Conservation (phyloP, 2,329 filamentous ascomycete species). For the Verticillium klebahnii region DNA sequence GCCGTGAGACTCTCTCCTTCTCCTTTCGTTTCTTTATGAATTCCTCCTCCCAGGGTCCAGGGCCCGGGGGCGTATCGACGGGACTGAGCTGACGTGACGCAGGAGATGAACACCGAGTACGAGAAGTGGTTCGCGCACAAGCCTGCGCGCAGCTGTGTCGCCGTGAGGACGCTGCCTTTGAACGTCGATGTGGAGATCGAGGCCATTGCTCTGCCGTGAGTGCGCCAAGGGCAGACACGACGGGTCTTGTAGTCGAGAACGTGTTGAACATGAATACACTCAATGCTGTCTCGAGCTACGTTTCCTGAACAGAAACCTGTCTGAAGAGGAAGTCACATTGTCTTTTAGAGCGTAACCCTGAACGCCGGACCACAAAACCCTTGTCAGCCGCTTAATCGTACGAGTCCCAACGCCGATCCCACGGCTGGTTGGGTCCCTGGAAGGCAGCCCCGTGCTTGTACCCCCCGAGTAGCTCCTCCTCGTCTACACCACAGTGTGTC, state of each 20-base stretch:
- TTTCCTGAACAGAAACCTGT: background rate
- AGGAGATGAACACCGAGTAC: constrained; percentile 81
- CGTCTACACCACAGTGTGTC: constrained; percentile 72
- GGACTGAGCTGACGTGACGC: constrained; percentile 43
- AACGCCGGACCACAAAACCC: background rate
- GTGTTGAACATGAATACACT: background rate
- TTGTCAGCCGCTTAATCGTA: background rate
- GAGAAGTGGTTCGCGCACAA: constrained; percentile 58
- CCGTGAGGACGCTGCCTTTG: constrained; percentile 26
- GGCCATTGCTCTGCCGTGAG: constrained; percentile 21
- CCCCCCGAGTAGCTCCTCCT: constrained; percentile 62
- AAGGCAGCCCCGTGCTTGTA: constrained; percentile 62
- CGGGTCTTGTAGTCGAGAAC: background rate
- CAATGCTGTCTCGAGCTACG: no score
- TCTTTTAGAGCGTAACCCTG: background rate
- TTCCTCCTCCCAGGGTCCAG: no score
- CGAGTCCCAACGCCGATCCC: constrained; percentile 38
- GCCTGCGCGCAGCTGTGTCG: constrained; percentile 24
- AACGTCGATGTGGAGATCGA: constrained; percentile 27
- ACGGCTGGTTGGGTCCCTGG: constrained; percentile 45
- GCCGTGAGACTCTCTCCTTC: constrained; percentile 45
- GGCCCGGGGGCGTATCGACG: no score
- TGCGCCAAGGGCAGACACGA: constrained; percentile 1
- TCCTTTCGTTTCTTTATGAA: no score
- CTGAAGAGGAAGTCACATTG: background rate